Percentiles rank a stretch among this genome's conserved stretches.
Conservation (phyloP, 2,329 filamentous ascomycete species). For the Venturia oleaginea region DNA sequence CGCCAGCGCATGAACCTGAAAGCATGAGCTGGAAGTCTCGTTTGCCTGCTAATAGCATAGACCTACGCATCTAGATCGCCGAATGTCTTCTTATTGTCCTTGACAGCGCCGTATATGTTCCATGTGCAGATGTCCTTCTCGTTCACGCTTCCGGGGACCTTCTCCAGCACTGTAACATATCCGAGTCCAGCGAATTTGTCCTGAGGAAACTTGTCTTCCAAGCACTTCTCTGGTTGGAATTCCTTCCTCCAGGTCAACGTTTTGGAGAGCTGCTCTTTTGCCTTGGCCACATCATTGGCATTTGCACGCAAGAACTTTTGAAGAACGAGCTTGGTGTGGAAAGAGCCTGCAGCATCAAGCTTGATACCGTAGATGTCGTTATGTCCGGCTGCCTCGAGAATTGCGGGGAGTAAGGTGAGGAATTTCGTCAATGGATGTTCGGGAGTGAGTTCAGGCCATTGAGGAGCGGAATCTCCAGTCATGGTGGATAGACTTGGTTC, state of each 20-base stretch:
- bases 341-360: constrained; percentile 36
- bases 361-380: constrained; percentile 81
- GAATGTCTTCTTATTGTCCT: constrained; percentile 73
- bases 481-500: neutral
- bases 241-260: constrained; percentile 78
- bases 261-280: constrained; percentile 67
- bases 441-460: constrained; percentile 28
- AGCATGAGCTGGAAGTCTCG: constrained; percentile 5
- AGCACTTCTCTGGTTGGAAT: constrained; percentile 59
- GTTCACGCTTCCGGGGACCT: constrained; percentile 42
- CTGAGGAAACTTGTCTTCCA: constrained; percentile 52
- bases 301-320: constrained; percentile 95
- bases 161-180: constrained; percentile 65
- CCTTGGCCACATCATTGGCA: constrained; percentile 61
- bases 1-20: constrained; percentile 81
- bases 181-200: constrained; percentile 70
- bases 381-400: constrained; percentile 51
- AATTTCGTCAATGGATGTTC: constrained; percentile 45
- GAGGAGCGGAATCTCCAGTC: neutral
- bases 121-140: constrained; percentile 67
- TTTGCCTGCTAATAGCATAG: constrained; percentile 6
- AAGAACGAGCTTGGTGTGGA: constrained; percentile 73
- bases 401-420: constrained; percentile 47
- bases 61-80: constrained; percentile 70
- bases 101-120: constrained; percentile 87